Conservation (phyloP, 768 basidiomycete species). For the Tricholoma sp. region DNA sequence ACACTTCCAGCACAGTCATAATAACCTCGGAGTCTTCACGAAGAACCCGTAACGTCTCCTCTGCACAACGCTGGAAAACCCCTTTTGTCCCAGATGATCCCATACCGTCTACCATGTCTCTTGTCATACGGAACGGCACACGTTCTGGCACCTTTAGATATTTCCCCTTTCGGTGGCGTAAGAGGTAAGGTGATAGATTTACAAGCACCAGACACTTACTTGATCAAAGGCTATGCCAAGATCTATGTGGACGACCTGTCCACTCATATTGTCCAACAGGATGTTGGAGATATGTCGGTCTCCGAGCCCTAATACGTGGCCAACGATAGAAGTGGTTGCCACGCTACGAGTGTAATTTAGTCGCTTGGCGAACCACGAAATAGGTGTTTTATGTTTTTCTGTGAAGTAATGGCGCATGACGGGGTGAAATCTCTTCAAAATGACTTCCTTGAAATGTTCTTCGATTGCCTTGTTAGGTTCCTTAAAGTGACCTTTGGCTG, state of each 20-base stretch:
- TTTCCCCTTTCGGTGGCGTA: constrained; percentile 57
- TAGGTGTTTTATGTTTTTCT: constrained; percentile 81
- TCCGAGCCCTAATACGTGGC: constrained; percentile 86
- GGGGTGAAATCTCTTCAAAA: constrained; percentile 52
- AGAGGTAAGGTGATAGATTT: background rate
- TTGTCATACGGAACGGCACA: constrained; percentile 93
- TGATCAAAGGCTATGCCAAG: constrained; percentile 96
- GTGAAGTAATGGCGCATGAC: constrained; percentile 95
- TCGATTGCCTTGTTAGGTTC: constrained; percentile 8
- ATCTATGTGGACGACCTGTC: constrained; percentile 94
- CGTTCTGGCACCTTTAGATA: constrained; percentile 73
- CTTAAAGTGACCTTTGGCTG: constrained; percentile 21
- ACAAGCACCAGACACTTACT: constrained; percentile 33
- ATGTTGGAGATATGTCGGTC: constrained; percentile 94
- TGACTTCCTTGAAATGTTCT: constrained; percentile 29
- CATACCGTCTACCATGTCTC: constrained; percentile 92
- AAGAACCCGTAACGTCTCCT: constrained; percentile 90
- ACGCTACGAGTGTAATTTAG: constrained; percentile 88
- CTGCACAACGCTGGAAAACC: constrained; percentile 91
- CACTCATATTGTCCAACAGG: constrained; percentile 73
- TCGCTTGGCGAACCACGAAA: constrained; percentile 89
- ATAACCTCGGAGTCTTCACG: constrained; percentile 82
- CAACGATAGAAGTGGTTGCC: constrained; percentile 91
- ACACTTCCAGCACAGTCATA: constrained; percentile 93
- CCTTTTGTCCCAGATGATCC: constrained; percentile 87